Base-by-base conservation (phyloP, 768 basidiomycete genomes). In the Hypholoma sublateritium region DNA sequence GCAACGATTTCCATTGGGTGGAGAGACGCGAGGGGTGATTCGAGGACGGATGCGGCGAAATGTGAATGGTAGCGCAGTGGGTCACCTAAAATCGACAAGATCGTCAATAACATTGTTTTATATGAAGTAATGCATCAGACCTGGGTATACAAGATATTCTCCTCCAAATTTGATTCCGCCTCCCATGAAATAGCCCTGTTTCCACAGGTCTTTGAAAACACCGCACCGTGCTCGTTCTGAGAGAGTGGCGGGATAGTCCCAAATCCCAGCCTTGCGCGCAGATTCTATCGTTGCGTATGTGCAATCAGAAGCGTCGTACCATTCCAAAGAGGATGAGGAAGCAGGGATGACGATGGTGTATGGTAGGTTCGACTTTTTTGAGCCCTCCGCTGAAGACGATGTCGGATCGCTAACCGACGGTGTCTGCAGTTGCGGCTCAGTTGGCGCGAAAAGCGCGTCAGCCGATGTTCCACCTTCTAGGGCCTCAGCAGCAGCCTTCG, bases 11-110 rank as follows among this genome's bases (percentile, higher is more conserved):
- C 94, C 85, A 96, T 91, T 4, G 97, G 95, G 47, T 81, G 77
- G 50, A 99, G 77, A 1, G 78, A 61, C 12, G 84, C 66, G 46
- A 70, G 60, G 2, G 83, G 83, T 6, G 89, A 84, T 12, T 89
- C 81, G 28, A 93, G 70, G 12, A 97, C 90, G 5, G 90, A 87
- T 19, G 90, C 90, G 19, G 88, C 87, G 68, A 98, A 98, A 70
- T 99, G 97, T 2, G 96, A 97, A 67, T 99, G 97, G 70, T 96
- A 99, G 22, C 97, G 83, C 50, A 98, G 73, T 8, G 95, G 94
- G 69, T 99, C 95, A 54, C 94, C 94, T 96, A 24, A 41, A 45
- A 24, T 24, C n/a, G n/a, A 46, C 22, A 32, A 28, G 22, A 44
- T 5, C 3, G 21, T 22, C 8, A 24, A 41, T 17, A 43, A 32